A percentile compares a stretch with the other conserved stretches of the same genome.
These are phyloP conservation scores for Ilyonectria sp. DNA, from an alignment of 2,329 filamentous ascomycete species.

Conservation along the genomic window DNA sequence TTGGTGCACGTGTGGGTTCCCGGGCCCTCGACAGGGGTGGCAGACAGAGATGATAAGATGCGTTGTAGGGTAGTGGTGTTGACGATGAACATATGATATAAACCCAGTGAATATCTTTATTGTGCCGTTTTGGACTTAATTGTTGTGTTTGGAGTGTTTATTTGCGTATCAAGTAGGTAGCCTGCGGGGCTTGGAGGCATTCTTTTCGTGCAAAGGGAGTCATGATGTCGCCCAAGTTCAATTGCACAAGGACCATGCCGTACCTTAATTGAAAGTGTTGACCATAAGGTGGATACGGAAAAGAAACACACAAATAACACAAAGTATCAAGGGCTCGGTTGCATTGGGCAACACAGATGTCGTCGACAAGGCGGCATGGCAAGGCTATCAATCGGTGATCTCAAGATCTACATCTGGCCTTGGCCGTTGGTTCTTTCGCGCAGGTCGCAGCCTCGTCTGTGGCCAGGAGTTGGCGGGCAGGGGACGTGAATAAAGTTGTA, in stretches of 20 bases:
- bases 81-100: not conserved
- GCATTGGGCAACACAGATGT: not conserved
- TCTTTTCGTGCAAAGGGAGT: too few relatives aligned
- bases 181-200: too few relatives aligned
- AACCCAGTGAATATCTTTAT: not conserved
- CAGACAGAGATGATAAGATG: not conserved
- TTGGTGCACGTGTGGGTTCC: slow-evolving; percentile 6
- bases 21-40: not conserved
- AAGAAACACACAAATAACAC: too few relatives aligned
- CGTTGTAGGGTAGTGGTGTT: slow-evolving; percentile 3
- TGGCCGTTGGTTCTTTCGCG: not conserved
- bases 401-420: not conserved
- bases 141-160: too few relatives aligned
- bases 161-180: not conserved
- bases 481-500: slow-evolving; percentile 38
- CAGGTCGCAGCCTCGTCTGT: slow-evolving; percentile 5
- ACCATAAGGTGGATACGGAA: too few relatives aligned
- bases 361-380: not conserved
- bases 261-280: too few relatives aligned
- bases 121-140: not conserved
- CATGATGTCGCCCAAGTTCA: too few relatives aligned
- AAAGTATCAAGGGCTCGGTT: not conserved
- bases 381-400: not conserved
- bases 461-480: slow-evolving; percentile 18
- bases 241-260: too few relatives aligned